Conservation (phyloP, 225 moss, liverwort and hornwort genomes). For the Neckera pumila region DNA sequence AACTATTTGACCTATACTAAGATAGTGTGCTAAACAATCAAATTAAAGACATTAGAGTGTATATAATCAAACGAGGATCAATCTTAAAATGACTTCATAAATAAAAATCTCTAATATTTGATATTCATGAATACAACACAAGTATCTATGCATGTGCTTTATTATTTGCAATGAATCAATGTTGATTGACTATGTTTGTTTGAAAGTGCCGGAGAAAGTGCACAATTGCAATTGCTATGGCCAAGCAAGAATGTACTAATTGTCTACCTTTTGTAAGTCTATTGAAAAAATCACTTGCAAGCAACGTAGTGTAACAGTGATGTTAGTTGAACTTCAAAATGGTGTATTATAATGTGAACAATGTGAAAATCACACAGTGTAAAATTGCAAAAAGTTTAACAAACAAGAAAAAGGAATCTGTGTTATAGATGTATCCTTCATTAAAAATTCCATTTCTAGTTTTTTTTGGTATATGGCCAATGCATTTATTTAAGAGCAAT, state of each 20-base stretch:
- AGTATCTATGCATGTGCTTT: background rate
- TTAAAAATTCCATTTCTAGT: background rate
- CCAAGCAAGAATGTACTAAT: background rate
- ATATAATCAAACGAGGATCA: background rate
- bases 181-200: background rate
- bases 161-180: background rate
- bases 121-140: background rate
- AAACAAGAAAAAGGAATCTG: background rate
- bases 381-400: background rate
- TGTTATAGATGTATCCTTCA: fast-evolving
- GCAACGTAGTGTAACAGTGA: background rate
- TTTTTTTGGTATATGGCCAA: background rate
- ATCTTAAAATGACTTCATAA: background rate
- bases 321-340: background rate
- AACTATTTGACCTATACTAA: background rate
- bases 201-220: too few species aligned
- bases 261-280: background rate
- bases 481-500: background rate
- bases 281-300: background rate
- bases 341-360: background rate
- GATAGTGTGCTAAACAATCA: fast-evolving
- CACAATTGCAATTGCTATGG: background rate
- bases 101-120: background rate
- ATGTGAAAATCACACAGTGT: background rate
- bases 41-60: background rate